Evolutionary conservation across 2,329 filamentous ascomycete species (phyloP), one percentile per base, ranked within the genome.

Genomic region (Neurospora sp.): DNA sequence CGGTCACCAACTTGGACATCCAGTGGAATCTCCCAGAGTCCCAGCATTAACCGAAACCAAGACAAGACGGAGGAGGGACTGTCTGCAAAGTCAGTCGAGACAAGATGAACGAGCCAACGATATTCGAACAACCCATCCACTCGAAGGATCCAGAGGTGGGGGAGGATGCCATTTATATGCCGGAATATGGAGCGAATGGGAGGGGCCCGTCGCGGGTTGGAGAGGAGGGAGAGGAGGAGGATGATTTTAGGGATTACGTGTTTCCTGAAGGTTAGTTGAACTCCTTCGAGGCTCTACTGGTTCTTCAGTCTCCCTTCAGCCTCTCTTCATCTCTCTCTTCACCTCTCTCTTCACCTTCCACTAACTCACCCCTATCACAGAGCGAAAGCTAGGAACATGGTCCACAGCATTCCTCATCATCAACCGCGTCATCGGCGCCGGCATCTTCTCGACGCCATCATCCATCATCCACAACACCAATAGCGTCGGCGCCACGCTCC

Each of bases 361-460:
- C 23, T 62, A 17, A 62, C 39, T 40, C 15, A 28, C 46, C 28
- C 15, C 10, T 1, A 8, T 2, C 33, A n/a, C 19, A 75, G 76
- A 77, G 40, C 72, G 76, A 57, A 78, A 77, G 67, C 72, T 77
- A 62, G 76, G 76, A 65, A 74, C 74, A 41, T 77, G 75, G 75
- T 77, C 76, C 52, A 77, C 76, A 17, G 73, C 81, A 2, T 81
- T 83, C 69, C 75, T 84, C 65, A 83, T 84, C 69, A 82, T 84
- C 73, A 84, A 84, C 73, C 80, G 82, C 2, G 80, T 83, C 43
- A 80, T 83, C 68, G 83, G 83, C 12, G 83, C 83, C 0, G 83
- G 83, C 46, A 84, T 85, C 70, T 85, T 83, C 73, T 82, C 81
- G 6, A 84, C 82, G 0, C 83, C 83, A 4, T 80, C 81, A 43